Conservation (phyloP, 2,329 filamentous ascomycete species). For the Pseudomassariella vexata region DNA sequence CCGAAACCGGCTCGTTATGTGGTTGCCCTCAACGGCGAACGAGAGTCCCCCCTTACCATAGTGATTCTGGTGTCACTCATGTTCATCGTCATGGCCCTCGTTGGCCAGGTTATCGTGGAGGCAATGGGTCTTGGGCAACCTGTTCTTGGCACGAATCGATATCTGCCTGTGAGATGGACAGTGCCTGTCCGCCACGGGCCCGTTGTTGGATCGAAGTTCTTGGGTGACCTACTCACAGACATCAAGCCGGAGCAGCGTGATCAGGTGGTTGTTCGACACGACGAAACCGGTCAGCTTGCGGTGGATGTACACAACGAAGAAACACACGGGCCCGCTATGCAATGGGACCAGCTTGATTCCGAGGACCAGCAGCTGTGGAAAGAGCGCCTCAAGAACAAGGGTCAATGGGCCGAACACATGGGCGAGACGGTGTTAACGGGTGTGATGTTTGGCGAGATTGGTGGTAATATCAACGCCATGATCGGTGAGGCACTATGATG, state of each 20-base stretch:
- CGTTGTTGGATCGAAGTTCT: conserved; percentile 26
- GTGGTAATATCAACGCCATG: conserved; percentile 51
- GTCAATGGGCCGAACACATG: conserved; percentile 74
- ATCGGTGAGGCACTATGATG: conserved; percentile 33
- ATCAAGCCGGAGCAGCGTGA: conserved; percentile 24
- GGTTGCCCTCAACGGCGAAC: conserved; percentile 52
- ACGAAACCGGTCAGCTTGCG: conserved; percentile 24
- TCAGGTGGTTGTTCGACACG: conserved; percentile 31
- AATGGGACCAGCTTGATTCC: conserved; percentile 65
- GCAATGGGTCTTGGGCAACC: conserved; percentile 52
- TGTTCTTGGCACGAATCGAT: conserved; percentile 46
- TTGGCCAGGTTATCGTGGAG: conserved; percentile 61
- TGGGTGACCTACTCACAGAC: conserved; percentile 28
- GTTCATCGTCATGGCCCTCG: conserved; percentile 53
- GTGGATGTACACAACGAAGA: conserved; percentile 40
- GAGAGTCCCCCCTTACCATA: conserved; percentile 44
- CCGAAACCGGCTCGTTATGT: conserved; percentile 62
- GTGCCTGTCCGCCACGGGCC: conserved; percentile 16
- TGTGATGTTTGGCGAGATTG: conserved; percentile 70
- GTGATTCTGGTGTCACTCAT: conserved; percentile 50
- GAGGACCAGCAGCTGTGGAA: conserved; percentile 65
- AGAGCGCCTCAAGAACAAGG: conserved; percentile 59
- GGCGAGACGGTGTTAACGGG: conserved; percentile 72
- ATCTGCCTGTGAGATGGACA: conserved; percentile 42
- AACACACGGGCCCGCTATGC: conserved; percentile 47